These are phyloP conservation scores for Tetradesmus lagerheimii DNA, from an alignment of 139 green algal genomes.

Conservation along the genomic window DNA sequence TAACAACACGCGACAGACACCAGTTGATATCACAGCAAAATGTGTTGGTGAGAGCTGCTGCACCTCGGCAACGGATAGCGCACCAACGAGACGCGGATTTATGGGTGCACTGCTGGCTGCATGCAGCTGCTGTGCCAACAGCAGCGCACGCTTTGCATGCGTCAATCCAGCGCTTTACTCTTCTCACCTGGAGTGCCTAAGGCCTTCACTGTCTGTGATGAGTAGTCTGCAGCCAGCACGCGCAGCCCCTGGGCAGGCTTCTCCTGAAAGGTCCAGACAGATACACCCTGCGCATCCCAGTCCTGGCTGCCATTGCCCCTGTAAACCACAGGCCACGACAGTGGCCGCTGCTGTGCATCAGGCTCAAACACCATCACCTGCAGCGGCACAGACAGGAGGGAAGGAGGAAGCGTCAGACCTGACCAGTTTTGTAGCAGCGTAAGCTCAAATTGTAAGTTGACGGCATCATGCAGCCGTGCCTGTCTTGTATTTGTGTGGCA, in stretches of 20 bases:
- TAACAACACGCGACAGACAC: too few relatives aligned
- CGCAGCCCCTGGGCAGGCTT: not conserved
- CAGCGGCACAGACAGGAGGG: not conserved
- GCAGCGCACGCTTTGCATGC: too few relatives aligned
- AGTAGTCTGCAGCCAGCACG: not conserved
- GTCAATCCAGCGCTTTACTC: not conserved
- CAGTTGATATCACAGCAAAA: too few relatives aligned
- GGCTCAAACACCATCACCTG: conserved; percentile 9
- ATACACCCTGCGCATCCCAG: not conserved
- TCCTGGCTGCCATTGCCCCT: conserved; percentile 10
- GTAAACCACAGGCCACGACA: conserved; percentile 43
- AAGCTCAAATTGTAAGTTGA: too few relatives aligned
- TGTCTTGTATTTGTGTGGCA: too few relatives aligned
- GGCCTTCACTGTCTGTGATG: not conserved
- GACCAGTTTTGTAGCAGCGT: too few relatives aligned
- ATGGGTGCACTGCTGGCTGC: too few relatives aligned
- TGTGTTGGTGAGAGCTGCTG: too few relatives aligned
- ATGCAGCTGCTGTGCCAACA: too few relatives aligned
- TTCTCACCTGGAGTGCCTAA: conserved; percentile 15
- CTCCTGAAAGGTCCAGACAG: not conserved
- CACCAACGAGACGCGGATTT: too few relatives aligned
- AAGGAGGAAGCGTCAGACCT: not conserved
- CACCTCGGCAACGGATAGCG: too few relatives aligned
- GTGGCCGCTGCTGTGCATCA: not conserved
- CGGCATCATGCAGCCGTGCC: too few relatives aligned